Evolutionary conservation across 2,329 filamentous ascomycete genomes (phyloP), one percentile per base, ranked within the genome.

Genomic region (Cercospora nicotianae): DNA sequence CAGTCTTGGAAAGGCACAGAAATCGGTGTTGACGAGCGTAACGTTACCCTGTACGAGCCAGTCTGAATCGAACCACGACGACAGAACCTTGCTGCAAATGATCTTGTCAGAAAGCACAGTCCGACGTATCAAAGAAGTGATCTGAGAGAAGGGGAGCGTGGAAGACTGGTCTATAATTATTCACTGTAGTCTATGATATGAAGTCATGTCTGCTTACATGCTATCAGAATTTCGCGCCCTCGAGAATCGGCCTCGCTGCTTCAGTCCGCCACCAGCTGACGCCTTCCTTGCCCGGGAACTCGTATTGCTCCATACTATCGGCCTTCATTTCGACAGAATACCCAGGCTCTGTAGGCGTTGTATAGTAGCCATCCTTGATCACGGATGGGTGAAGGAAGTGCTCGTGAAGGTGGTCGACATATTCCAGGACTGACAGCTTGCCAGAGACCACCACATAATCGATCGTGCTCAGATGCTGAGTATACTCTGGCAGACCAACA

Each of bases 291-390:
- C 93, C 92, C 1, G 93, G 93, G 79, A 88, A 97, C 60, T 86
- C 85, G 77, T 86, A 97, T 73, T 80, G 81, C 71, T 93, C 91
- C 92, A 96, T 95, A 79, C 91, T 95, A 72, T 89, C 91, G 3
- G 88, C 81, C 87, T 92, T 94, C 93, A 97, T 96, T 87, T 97
- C 92, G 2, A 97, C 93, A 76, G 91, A 94, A 80, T 97, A 97
- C 0, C 93, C 93, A 0, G 93, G 86, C 77, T 93, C 89, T 70
- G 83, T 89, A 0, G 94, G 93, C 0, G 94, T 97, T 72, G 91
- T 90, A 81, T 96, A 96, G 80, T 93, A 95, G 3, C 93, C 94
- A 72, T 93, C 89, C 81, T 89, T 88, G 75, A 97, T 92, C 66
- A 90, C 86, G 2, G 89, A 87, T 0, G 93, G 93, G 79, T 96